These are phyloP conservation scores for Acorus gramineus DNA, from an alignment of 106 monocot genomes.

Conservation along the genomic window DNA sequence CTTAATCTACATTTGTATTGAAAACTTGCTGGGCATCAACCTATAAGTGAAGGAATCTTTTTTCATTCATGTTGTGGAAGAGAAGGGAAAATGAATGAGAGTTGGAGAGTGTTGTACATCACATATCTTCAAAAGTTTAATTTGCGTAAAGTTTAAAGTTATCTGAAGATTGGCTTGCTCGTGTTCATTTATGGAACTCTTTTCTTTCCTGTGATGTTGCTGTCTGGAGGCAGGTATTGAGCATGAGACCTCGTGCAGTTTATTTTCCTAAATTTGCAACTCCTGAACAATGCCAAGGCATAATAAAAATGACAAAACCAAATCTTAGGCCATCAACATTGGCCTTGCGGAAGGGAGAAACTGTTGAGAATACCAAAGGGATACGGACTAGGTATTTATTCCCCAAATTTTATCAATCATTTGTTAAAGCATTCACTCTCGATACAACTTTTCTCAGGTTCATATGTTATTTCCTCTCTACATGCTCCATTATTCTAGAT, in stretches of 20 bases:
- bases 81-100: no score
- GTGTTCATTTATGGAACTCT: no score
- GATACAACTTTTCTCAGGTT: no score
- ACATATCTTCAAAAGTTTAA: not conserved
- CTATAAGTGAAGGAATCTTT: no score
- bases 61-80: no score
- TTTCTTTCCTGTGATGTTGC: not conserved
- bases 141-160: not conserved
- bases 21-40: no score
- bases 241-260: constrained; percentile 91
- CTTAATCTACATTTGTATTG: no score
- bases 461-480: no score
- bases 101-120: not conserved
- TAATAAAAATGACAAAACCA: constrained; percentile 45
- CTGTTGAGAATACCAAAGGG: constrained; percentile 73
- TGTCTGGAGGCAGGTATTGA: constrained; percentile 61
- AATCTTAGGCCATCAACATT: constrained; percentile 62
- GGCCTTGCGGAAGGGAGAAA: constrained; percentile 82
- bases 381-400: constrained; percentile 75
- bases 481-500: no score
- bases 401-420: no score
- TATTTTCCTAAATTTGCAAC: constrained; percentile 90
- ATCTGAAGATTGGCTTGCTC: no score
- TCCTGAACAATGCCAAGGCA: constrained; percentile 49
- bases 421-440: no score